Percentiles rank a stretch among this genome's conserved stretches.
phyloP scores from a whole-genome alignment of 192 early-diverging fungal species.

The Phycomyces nitens region DNA sequence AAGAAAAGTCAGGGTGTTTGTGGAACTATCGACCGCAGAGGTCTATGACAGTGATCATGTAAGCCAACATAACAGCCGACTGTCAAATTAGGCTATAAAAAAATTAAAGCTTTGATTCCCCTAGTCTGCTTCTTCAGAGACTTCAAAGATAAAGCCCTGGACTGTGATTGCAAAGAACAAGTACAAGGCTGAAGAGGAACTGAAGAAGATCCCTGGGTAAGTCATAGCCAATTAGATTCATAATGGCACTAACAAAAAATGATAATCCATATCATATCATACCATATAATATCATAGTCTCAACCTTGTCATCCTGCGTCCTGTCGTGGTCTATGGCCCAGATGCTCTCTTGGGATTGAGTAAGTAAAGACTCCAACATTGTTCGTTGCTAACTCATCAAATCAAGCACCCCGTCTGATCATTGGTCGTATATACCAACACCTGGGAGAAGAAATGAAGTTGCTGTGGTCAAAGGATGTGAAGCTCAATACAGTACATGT shows the following conservation, averaged over 20 bases:
- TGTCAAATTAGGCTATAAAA: too few relatives aligned
- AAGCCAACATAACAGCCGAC: slow-evolving; percentile 4
- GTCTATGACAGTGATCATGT: slow-evolving; percentile 84
- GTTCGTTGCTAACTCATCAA: too few relatives aligned
- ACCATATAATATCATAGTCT: slow-evolving; percentile 55
- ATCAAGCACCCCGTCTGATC: slow-evolving; percentile 83
- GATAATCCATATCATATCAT: too few relatives aligned
- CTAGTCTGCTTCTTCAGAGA: slow-evolving; percentile 34
- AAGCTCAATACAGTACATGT: slow-evolving; percentile 96
- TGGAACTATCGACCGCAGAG: slow-evolving; percentile 87
- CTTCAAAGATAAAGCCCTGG: slow-evolving; percentile 80
- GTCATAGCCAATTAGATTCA: too few relatives aligned
- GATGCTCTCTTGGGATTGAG: slow-evolving; percentile 76
- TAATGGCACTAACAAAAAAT: too few relatives aligned
- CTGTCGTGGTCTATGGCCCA: slow-evolving; percentile 85
- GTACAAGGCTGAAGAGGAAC: slow-evolving; percentile 71
- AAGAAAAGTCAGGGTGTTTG: slow-evolving; percentile 66
- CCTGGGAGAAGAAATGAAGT: slow-evolving; percentile 83
- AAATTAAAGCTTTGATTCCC: too few relatives aligned
- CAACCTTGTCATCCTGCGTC: slow-evolving; percentile 80
- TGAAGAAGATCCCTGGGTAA: slow-evolving; percentile 74
- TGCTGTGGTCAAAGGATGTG: slow-evolving; percentile 90
- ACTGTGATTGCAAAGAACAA: slow-evolving; percentile 73
- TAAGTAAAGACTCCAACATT: too few relatives aligned
- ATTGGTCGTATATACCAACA: slow-evolving; percentile 86